These are phyloP conservation scores for Beauveria sp. DNA, from an alignment of 2,329 filamentous ascomycete genomes.

Conservation along the genomic window DNA sequence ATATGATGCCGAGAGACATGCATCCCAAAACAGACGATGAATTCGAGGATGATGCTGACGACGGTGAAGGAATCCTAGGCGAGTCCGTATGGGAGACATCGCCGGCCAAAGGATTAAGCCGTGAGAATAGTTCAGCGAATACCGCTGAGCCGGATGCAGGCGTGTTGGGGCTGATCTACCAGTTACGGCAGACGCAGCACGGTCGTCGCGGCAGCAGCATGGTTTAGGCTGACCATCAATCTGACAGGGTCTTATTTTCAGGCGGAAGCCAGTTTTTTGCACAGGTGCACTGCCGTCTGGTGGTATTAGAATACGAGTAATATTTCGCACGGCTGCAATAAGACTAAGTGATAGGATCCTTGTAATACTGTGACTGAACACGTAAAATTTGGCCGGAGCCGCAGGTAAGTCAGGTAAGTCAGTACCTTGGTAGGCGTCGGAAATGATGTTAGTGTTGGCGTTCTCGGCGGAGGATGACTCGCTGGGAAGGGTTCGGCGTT, in stretches of 20 bases:
- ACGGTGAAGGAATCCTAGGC: conserved; percentile 39
- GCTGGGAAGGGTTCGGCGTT: background rate
- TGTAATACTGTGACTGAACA: background rate
- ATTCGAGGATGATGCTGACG: conserved; percentile 45
- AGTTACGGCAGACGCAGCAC: conserved; percentile 50
- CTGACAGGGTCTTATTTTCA: background rate
- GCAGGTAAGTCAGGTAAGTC: no score
- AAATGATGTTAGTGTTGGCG: background rate
- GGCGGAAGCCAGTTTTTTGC: background rate
- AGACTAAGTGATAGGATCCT: background rate
- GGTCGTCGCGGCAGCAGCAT: conserved; percentile 38
- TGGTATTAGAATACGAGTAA: background rate
- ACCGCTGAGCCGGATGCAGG: conserved; percentile 43
- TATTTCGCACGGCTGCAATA: background rate
- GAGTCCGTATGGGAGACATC: conserved; percentile 55
- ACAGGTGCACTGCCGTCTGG: background rate
- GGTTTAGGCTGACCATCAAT: conserved; percentile 13
- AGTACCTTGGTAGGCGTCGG: background rate
- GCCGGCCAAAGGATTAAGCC: conserved; percentile 41
- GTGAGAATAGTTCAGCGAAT: conserved; percentile 42
- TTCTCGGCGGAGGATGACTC: background rate
- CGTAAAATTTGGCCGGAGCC: background rate
- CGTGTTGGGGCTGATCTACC: conserved; percentile 50
- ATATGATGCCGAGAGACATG: conserved; percentile 36
- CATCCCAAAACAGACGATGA: conserved; percentile 50